Conservation (phyloP, 2,329 filamentous ascomycete species). For the Dactylellina cionopaga region DNA sequence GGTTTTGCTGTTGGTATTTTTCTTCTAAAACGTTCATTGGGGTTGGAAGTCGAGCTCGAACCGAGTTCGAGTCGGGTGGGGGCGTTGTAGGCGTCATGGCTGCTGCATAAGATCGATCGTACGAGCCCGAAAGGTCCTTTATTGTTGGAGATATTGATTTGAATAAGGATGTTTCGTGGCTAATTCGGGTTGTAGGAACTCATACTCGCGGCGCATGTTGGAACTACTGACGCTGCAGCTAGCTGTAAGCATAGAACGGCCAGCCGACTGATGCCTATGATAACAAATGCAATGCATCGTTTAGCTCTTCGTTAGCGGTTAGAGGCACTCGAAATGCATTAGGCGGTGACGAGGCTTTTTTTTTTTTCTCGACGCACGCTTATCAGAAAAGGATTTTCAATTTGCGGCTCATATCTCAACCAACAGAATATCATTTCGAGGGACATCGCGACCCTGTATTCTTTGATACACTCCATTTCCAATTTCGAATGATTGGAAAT, state of each 20-base stretch:
- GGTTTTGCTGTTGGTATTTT: neutral
- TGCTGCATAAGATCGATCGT: neutral
- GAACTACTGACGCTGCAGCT: neutral
- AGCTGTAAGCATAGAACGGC: neutral
- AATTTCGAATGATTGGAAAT: too few relatives aligned
- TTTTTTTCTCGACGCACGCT: too few relatives aligned
- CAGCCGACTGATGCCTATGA: neutral
- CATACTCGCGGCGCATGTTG: constrained; percentile 3
- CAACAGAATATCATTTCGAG: too few relatives aligned
- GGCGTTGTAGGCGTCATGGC: neutral
- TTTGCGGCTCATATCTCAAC: too few relatives aligned
- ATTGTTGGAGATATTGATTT: too few relatives aligned
- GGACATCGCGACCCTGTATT: neutral
- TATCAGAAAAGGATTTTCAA: too few relatives aligned
- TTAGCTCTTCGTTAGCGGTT: neutral
- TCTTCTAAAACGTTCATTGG: too few relatives aligned
- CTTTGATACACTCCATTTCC: too few relatives aligned
- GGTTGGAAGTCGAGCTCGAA: too few relatives aligned
- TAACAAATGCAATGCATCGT: neutral
- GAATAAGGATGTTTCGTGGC: constrained; percentile 1
- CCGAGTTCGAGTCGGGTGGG: neutral
- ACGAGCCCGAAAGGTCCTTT: neutral
- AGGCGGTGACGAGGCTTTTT: too few relatives aligned
- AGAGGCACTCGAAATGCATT: neutral
- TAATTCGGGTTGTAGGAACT: constrained; percentile 20